Evolutionary conservation across 768 basidiomycete genomes (phyloP).

Genomic region (Trametes villosa): DNA sequence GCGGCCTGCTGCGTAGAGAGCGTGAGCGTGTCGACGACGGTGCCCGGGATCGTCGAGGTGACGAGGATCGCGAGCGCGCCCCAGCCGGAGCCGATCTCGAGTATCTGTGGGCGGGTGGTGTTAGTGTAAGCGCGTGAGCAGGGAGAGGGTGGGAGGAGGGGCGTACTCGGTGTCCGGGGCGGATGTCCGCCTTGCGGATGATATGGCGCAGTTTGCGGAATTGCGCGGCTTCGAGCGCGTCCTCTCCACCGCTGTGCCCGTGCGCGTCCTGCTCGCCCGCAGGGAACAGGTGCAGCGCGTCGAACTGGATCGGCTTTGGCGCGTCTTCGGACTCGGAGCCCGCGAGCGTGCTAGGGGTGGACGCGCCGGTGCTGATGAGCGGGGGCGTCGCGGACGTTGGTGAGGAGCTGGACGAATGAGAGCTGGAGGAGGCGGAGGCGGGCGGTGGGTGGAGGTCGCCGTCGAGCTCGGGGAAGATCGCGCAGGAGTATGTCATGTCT

Average conservation of each 20-base stretch:
- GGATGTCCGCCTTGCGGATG: conserved; percentile 65
- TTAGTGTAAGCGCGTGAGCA: background rate
- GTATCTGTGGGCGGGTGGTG: conserved; percentile 40
- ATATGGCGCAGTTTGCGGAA: conserved; percentile 67
- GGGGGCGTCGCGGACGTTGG: conserved; percentile 9
- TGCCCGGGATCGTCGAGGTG: conserved; percentile 55
- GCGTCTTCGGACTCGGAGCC: conserved; percentile 17
- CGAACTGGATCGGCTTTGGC: background rate
- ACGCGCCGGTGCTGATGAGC: conserved; percentile 19
- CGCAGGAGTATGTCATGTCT: conserved; percentile 82
- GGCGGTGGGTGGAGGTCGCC: conserved; percentile 58
- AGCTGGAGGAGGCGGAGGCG: too few relatives aligned
- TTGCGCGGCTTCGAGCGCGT: conserved; percentile 32
- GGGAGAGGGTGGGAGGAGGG: background rate
- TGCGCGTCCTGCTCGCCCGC: background rate
- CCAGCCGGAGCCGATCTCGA: conserved; percentile 84
- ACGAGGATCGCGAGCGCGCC: conserved; percentile 72
- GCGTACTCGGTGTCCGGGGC: conserved; percentile 45
- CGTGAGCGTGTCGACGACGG: conserved; percentile 72
- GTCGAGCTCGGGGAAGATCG: conserved; percentile 68
- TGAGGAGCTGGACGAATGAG: background rate
- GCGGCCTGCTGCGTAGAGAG: conserved; percentile 67
- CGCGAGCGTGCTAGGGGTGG: conserved; percentile 12
- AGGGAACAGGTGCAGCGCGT: conserved; percentile 7
- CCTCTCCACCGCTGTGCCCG: background rate